Base-by-base conservation (phyloP, 306 rosid genomes). In the Calophaca sinica region DNA sequence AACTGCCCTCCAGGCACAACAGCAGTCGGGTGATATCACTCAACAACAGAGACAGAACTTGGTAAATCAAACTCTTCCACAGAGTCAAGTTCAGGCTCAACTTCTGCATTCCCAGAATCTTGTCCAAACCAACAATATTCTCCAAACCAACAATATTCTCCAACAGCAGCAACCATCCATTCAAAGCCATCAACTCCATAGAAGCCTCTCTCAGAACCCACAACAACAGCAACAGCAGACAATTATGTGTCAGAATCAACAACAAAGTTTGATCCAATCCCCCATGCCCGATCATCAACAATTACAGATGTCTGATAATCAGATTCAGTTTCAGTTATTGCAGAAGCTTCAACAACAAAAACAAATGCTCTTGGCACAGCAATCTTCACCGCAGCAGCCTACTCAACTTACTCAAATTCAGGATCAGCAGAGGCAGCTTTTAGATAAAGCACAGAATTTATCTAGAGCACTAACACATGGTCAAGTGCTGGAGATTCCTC, bases 321-420 rank as follows among this genome's bases (percentile, higher is more conserved):
- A 88, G 79, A 65, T 88, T 76, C 93, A 87, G 62, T 55, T 85
- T 80, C 97, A 87, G 61, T 83, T 94, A 65, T 72, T 94, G 49
- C 96, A 91, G 74, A 90, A 88, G 88, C 85, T 88, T 78, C 96
- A 91, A 68, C 98, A 89, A 69, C 96, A 87, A 67, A 87, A 87
- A 59, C 96, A 90, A 71, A 78, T 90, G 11, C 68, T 79, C 82
- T 72, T 90, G 71, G 84, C 87, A 11, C 97, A 93, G 75, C 98
- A 91, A 77, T 84, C 93, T 42, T 57, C 77, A 9, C 71, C 82
- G 78, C 94, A 75, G 73, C 91, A 84, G 77, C 89, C 93, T 39
- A 38, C 87, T 75, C 98, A 88, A 76, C 85, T 74, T 33, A 13
- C 79, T 49, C 97, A 88, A 77, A 77, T 84, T 75, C 98, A 85